Evolutionary conservation across 305 asterid genomes (phyloP).

Genomic region (Plantago rigida): DNA sequence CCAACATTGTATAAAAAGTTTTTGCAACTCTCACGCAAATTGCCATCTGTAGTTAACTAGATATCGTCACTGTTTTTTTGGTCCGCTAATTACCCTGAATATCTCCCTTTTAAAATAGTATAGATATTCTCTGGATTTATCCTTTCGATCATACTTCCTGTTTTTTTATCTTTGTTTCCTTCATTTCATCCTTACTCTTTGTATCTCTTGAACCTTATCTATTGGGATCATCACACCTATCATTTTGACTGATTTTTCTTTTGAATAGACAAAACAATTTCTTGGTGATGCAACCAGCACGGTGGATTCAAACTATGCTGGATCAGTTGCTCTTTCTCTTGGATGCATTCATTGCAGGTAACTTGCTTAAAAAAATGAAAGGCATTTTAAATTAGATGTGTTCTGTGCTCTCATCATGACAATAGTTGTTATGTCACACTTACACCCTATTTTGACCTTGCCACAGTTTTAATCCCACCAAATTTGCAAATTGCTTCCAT

Average conservation of each 20-base stretch:
- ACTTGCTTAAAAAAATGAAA: conserved; percentile 18
- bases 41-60: no score
- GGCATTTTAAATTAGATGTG: neutral
- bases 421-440: no score
- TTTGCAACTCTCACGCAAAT: no score
- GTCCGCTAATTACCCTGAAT: no score
- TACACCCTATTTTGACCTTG: no score
- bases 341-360: conserved; percentile 98
- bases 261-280: conserved; percentile 72
- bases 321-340: conserved; percentile 86
- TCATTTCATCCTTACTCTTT: conserved; percentile 16
- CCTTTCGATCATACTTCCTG: conserved; percentile 1
- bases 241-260: conserved; percentile 29
- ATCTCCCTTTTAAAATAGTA: no score
- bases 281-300: conserved; percentile 60
- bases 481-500: no score
- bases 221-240: conserved; percentile 19
- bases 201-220: conserved; percentile 9
- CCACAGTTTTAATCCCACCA: no score
- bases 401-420: neutral
- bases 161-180: conserved; percentile 12
- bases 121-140: no score
- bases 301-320: conserved; percentile 63
- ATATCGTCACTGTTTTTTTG: no score
- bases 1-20: no score